Conservation (phyloP, 495 filamentous ascomycete species). For the Endocarpon pusillum region DNA sequence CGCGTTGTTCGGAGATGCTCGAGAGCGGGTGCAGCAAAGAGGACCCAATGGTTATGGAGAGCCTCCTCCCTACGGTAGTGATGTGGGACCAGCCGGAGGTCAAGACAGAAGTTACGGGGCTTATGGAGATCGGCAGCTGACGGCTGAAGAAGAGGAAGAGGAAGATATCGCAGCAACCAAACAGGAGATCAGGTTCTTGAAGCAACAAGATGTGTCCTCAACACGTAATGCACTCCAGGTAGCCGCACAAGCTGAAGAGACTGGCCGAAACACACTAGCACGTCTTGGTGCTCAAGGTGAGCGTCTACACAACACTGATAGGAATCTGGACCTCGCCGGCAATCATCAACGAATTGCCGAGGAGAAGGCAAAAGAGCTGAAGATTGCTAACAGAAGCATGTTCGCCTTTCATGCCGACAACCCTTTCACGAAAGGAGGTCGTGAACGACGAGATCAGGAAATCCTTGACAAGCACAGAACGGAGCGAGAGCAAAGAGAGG, state of each 20-base stretch:
- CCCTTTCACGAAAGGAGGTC: conserved; percentile 45
- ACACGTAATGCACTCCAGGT: conserved; percentile 51
- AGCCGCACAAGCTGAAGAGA: conserved; percentile 52
- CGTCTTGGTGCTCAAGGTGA: conserved; percentile 61
- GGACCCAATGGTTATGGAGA: conserved; percentile 21
- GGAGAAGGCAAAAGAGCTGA: conserved; percentile 58
- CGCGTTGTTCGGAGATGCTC: conserved; percentile 47
- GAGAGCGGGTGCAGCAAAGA: conserved; percentile 32
- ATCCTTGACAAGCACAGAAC: conserved; percentile 42
- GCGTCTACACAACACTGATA: conserved; percentile 59
- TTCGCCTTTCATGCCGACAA: conserved; percentile 63
- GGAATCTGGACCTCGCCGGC: conserved; percentile 50
- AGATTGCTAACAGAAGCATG: conserved; percentile 65
- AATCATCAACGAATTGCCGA: conserved; percentile 55
- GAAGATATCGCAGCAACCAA: conserved; percentile 53
- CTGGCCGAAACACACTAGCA: conserved; percentile 48
- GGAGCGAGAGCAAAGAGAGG: conserved; percentile 52
- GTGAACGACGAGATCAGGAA: conserved; percentile 39
- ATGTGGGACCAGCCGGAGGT: conserved; percentile 29
- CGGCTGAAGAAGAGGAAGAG: conserved; percentile 55
- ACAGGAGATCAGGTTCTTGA: conserved; percentile 56
- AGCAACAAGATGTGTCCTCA: conserved; percentile 55
- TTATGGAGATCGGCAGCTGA: conserved; percentile 50
- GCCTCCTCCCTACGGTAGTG: conserved; percentile 20
- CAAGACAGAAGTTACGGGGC: conserved; percentile 41